Percentiles rank a stretch among this genome's conserved stretches.
Evolutionary conservation across 192 early-diverging fungal species (phyloP).

Genomic region (Coemansia umbellata): DNA sequence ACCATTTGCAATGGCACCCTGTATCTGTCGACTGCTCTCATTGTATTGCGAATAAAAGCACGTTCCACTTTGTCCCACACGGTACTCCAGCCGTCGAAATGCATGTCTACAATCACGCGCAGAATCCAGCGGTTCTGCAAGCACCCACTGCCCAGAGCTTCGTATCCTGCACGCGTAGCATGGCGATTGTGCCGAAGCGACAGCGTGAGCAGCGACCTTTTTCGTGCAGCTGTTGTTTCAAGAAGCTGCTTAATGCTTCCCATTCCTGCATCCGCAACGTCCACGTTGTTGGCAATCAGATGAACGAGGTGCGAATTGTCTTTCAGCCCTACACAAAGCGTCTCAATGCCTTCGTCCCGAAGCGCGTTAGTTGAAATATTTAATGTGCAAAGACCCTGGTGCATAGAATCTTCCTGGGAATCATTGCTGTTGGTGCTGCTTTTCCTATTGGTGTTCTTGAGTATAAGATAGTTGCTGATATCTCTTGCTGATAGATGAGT

Average conservation of each 20-base stretch:
- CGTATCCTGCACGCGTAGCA: conserved; percentile 6
- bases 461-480: conserved; percentile 7
- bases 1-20: conserved; percentile 29
- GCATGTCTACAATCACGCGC: conserved; percentile 17
- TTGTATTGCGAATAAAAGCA: conserved; percentile 18
- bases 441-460: too few species aligned
- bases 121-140: conserved; percentile 9
- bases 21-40: conserved; percentile 25
- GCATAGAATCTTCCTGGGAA: not conserved
- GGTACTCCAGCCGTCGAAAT: conserved; percentile 25
- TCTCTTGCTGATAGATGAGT: conserved; percentile 13
- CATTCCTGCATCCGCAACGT: conserved; percentile 11
- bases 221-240: not conserved
- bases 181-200: conserved; percentile 22
- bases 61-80: conserved; percentile 16
- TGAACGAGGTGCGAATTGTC: conserved; percentile 10
- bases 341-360: conserved; percentile 19
- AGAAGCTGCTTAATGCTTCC: conserved; percentile 8
- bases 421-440: not conserved
- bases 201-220: conserved; percentile 19
- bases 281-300: conserved; percentile 16
- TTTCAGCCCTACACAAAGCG: conserved; percentile 14
- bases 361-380: conserved; percentile 25
- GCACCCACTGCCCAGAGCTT: conserved; percentile 4
- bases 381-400: conserved; percentile 9